Evolutionary conservation across 1,284 basidiomycete species (phyloP).

Genomic region (Trametes hirsuta): DNA sequence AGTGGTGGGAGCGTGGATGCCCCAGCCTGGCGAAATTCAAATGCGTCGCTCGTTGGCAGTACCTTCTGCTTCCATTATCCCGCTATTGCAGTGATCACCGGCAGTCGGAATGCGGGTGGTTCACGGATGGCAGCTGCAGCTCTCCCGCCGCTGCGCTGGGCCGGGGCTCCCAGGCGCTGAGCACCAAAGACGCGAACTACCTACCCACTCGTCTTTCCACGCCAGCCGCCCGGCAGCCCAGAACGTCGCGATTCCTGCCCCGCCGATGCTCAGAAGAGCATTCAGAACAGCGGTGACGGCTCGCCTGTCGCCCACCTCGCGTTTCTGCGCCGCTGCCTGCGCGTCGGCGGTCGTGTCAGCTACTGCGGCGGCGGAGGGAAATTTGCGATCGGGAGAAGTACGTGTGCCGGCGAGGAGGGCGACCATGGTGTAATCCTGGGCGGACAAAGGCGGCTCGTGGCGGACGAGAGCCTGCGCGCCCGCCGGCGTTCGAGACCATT

Average conservation of each 20-base stretch:
- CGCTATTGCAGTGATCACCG: too few species aligned
- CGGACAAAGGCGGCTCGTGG: slow-evolving; percentile 49
- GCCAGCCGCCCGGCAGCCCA: slow-evolving; percentile 66
- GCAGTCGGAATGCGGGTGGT: too few species aligned
- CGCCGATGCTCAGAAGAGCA: slow-evolving; percentile 66
- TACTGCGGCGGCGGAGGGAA: slow-evolving; percentile 45
- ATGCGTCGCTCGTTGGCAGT: too few species aligned
- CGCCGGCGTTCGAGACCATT: slow-evolving; percentile 62
- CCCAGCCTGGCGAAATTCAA: too few species aligned
- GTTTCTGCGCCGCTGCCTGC: slow-evolving; percentile 39
- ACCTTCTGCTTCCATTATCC: too few species aligned
- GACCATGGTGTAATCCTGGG: slow-evolving; percentile 65
- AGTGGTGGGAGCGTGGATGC: too few species aligned
- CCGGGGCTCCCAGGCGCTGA: too few species aligned
- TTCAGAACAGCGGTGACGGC: slow-evolving; percentile 72
- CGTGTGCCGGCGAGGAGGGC: slow-evolving; percentile 75
- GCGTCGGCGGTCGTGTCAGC: slow-evolving; percentile 44
- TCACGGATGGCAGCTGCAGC: too few species aligned
- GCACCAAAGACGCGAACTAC: slow-evolving; percentile 26
- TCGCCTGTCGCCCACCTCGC: slow-evolving; percentile 57
- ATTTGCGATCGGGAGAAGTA: slow-evolving; percentile 72
- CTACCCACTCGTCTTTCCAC: slow-evolving; percentile 75
- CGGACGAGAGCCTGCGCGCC: slow-evolving; percentile 49
- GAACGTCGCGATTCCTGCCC: slow-evolving; percentile 69
- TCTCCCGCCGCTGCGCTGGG: too few species aligned